A percentile compares a stretch with the other conserved stretches of the same genome.
phyloP scores from a whole-genome alignment of 116 monocot species.

The Cymodocea nodosa region DNA sequence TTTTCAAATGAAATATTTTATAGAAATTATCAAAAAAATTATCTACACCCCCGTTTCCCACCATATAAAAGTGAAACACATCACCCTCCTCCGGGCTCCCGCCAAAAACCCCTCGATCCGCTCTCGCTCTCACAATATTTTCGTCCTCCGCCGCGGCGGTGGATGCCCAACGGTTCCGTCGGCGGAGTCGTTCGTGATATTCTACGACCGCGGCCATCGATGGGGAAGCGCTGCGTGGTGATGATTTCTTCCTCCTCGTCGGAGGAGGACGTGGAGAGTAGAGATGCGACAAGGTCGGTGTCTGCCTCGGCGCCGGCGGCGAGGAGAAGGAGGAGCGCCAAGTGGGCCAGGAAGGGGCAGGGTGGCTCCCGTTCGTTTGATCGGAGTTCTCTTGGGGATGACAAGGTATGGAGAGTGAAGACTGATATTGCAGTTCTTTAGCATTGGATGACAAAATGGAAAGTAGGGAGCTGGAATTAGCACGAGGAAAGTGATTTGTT shows the following conservation, averaged over 20 bases:
- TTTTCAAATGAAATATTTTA: too few relatives aligned
- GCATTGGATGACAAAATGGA: too few relatives aligned
- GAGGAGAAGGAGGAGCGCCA: not conserved
- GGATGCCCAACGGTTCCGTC: too few relatives aligned
- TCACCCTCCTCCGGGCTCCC: not conserved
- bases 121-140: not conserved
- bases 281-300: not conserved
- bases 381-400: not conserved
- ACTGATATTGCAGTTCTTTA: not conserved
- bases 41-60: not conserved
- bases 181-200: too few relatives aligned
- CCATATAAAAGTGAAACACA: too few relatives aligned
- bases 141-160: too few relatives aligned
- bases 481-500: too few relatives aligned
- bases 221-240: constrained; percentile 6
- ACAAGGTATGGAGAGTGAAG: not conserved
- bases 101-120: not conserved
- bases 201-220: not conserved
- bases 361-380: not conserved
- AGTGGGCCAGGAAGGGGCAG: not conserved
- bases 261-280: not conserved
- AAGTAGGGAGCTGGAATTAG: too few relatives aligned
- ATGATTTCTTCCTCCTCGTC: not conserved
- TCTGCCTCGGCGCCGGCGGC: not conserved
- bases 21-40: too few relatives aligned